phyloP scores from a whole-genome alignment of 352 stramenopile genomes.

The Blastocystis sp. region DNA sequence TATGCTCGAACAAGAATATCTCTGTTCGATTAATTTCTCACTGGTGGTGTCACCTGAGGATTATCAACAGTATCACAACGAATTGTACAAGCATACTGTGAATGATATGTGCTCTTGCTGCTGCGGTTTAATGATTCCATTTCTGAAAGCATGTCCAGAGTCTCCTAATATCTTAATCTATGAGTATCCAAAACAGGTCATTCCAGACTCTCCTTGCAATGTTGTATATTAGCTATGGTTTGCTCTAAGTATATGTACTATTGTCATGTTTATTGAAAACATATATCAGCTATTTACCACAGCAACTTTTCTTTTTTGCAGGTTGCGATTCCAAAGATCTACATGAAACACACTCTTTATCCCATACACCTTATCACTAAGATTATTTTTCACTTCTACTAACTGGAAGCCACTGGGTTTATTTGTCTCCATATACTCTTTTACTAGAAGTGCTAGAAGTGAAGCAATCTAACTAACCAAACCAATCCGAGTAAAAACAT shows the following conservation, averaged over 20 bases:
- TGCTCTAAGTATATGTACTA: conserved; percentile 24
- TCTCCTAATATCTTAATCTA: neutral
- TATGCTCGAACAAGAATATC: conserved; percentile 11
- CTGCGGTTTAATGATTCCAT: neutral
- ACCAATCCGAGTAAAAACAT: conserved; percentile 29
- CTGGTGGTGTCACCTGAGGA: conserved; percentile 2
- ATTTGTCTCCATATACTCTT: conserved; percentile 28
- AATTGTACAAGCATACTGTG: neutral
- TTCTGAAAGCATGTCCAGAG: neutral
- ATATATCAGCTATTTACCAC: conserved; percentile 4
- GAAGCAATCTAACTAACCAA: neutral
- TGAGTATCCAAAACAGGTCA: neutral
- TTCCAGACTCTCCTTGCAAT: conserved; percentile 10
- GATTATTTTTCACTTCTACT: conserved; percentile 43
- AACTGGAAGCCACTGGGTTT: conserved; percentile 38
- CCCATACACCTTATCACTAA: conserved; percentile 14
- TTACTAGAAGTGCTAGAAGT: conserved; percentile 27
- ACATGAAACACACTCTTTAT: neutral
- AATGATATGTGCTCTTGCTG: conserved; percentile 1
- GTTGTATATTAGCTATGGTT: conserved; percentile 23
- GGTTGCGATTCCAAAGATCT: neutral
- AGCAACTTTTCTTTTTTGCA: neutral
- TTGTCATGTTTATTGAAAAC: neutral
- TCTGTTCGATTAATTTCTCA: conserved; percentile 24
- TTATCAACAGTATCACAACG: conserved; percentile 3